Evolutionary conservation across 345 rosid genomes (phyloP), one percentile per base, ranked within the genome.

Genomic region (Syzygium aqueum): DNA sequence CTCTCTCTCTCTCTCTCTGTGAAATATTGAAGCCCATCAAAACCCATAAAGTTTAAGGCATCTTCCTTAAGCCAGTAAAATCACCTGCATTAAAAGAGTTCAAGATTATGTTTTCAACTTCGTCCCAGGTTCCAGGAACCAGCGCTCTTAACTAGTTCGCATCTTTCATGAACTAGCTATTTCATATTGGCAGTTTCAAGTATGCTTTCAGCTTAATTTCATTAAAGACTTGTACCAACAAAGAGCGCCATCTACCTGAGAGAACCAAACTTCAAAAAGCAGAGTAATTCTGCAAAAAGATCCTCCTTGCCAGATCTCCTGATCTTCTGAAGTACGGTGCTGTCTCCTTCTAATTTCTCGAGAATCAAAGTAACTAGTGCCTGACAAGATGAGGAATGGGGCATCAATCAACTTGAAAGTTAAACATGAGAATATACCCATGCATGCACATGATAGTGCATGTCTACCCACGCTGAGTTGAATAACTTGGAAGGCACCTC

Each of bases 221-320:
- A 84, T 51, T 83, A 84, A 84, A 37, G 85, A 53, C 27, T 14
- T 23, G 54, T 65, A 63, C 65, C 56, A 12, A 84, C 25, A 9
- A 40, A 84, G 54, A 87, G 63, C 57, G 30, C 25, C 84, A 53
- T 53, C 86, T 90, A 95, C 93, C 90, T 90, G 52, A 89, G 88
- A 92, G 93, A 93, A 77, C 96, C 95, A 90, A 87, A 95, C 90
- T 89, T 91, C 51, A 96, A 91, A 91, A 93, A 93, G 91, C 91
- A 92, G 27, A 97, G 65, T 77, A 97, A 89, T 82, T 96, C 99
- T 77, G 96, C 94, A 92, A 95, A 97, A 50, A 97, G 94, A 93
- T 92, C 94, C 88, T 89, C 96, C 93, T 96, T 97, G 91, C 99
- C 97, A 3, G 96, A 95, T 89, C 91, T 95, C 91, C 86, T 91